These are phyloP conservation scores for Salix brachista DNA, from an alignment of 345 rosid genomes.

Conservation along the genomic window DNA sequence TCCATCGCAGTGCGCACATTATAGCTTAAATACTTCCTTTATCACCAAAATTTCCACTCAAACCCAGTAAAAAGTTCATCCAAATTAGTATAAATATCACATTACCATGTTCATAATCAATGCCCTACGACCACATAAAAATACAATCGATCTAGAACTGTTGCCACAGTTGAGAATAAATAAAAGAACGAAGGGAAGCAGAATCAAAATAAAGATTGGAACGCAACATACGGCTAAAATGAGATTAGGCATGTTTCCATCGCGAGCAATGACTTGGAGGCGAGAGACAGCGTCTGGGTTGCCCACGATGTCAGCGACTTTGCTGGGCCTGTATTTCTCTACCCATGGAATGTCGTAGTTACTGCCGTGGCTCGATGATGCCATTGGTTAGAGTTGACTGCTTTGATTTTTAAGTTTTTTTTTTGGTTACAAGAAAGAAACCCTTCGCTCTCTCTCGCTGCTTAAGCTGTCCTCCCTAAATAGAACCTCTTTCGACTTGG, in stretches of 20 bases:
- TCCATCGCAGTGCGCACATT: background rate
- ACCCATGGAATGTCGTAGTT: conserved; percentile 93
- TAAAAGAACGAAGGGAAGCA: background rate
- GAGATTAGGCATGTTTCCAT: conserved; percentile 97
- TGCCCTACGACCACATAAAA: too few relatives aligned
- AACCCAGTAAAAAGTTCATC: background rate
- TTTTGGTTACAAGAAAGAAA: background rate
- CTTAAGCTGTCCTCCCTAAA: background rate
- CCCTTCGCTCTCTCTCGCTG: background rate
- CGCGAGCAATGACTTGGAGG: conserved; percentile 89
- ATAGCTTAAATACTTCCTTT: background rate
- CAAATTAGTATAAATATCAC: background rate
- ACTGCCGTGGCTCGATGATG: conserved; percentile 35
- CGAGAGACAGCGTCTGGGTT: conserved; percentile 86
- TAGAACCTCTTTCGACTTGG: conserved; percentile 13
- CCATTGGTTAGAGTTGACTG: conserved; percentile 30
- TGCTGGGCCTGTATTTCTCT: conserved; percentile 85
- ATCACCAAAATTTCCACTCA: background rate
- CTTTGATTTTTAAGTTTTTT: background rate
- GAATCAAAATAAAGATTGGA: background rate
- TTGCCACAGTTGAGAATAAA: background rate
- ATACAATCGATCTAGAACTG: background rate
- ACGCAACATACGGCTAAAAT: conserved; percentile 61
- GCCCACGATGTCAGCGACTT: conserved; percentile 78
- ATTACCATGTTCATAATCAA: background rate